Evolutionary conservation across 2,329 filamentous ascomycete genomes (phyloP).

Genomic region (Fusarium graminum): DNA sequence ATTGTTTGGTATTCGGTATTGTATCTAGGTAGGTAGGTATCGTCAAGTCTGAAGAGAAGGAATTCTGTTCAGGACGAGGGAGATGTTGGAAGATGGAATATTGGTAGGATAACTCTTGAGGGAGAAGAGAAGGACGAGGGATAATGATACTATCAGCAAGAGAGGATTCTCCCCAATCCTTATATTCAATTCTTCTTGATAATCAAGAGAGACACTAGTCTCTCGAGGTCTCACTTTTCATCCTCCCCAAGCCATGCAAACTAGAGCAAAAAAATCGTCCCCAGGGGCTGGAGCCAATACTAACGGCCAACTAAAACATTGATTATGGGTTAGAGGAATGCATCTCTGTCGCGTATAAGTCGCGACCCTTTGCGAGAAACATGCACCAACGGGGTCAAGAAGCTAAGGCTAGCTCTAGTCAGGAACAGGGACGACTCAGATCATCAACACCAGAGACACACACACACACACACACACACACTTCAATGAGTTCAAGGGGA

Average conservation of each 20-base stretch:
- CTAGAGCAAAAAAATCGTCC: conserved; percentile 19
- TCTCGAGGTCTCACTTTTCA: conserved; percentile 2
- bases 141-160: conserved; percentile 27
- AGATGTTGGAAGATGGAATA: conserved; percentile 23
- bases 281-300: conserved; percentile 39
- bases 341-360: conserved; percentile 37
- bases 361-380: conserved; percentile 30
- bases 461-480: not conserved
- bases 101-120: conserved; percentile 26
- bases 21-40: not conserved
- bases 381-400: conserved; percentile 14
- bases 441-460: conserved; percentile 26
- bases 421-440: conserved; percentile 36
- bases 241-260: conserved; percentile 38
- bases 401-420: conserved; percentile 20
- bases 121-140: conserved; percentile 23
- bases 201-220: conserved; percentile 18
- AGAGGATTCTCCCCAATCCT: conserved; percentile 39
- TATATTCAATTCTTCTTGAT: conserved; percentile 44
- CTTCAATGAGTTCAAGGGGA: not conserved
- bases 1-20: conserved; percentile 18
- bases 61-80: conserved; percentile 5
- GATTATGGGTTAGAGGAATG: conserved; percentile 39
- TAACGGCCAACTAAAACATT: conserved; percentile 34
- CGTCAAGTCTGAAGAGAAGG: not conserved